Evolutionary conservation across 2,329 filamentous ascomycete species (phyloP).

Genomic region (Apiospora saccharicola): DNA sequence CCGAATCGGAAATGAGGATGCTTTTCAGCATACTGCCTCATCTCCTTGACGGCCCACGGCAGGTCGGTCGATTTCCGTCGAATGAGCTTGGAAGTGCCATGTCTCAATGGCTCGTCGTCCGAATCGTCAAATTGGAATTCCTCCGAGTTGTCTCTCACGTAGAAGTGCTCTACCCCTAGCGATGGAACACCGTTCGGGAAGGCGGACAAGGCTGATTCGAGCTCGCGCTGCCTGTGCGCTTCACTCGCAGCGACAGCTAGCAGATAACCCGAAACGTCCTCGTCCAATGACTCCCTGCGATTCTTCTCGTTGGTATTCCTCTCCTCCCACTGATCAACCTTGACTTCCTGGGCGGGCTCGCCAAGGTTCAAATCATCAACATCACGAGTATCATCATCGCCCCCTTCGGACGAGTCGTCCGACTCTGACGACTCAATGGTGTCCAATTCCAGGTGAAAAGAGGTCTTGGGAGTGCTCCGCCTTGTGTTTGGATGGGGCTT

Average conservation of each 20-base stretch:
- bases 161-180: slow-evolving; percentile 75
- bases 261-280: slow-evolving; percentile 77
- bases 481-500: slow-evolving; percentile 50
- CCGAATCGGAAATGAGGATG: slow-evolving; percentile 59
- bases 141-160: slow-evolving; percentile 69
- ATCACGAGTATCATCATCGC: slow-evolving; percentile 34
- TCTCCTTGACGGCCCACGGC: slow-evolving; percentile 80
- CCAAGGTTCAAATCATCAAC: slow-evolving; percentile 28
- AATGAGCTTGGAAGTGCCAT: slow-evolving; percentile 47
- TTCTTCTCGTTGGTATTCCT: slow-evolving; percentile 30
- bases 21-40: slow-evolving; percentile 79
- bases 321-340: slow-evolving; percentile 26
- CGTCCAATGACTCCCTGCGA: slow-evolving; percentile 76
- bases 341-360: not conserved
- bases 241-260: slow-evolving; percentile 81
- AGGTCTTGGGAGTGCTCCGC: slow-evolving; percentile 47
- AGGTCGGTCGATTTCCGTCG: slow-evolving; percentile 69
- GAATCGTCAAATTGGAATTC: slow-evolving; percentile 52
- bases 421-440: slow-evolving; percentile 52
- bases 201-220: slow-evolving; percentile 77
- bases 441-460: slow-evolving; percentile 51
- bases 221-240: slow-evolving; percentile 76
- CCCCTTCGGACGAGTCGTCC: slow-evolving; percentile 42
- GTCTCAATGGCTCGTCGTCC: slow-evolving; percentile 48
- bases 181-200: slow-evolving; percentile 76